Conservation (phyloP, 306 rosid genomes). For the Delonix regia region DNA sequence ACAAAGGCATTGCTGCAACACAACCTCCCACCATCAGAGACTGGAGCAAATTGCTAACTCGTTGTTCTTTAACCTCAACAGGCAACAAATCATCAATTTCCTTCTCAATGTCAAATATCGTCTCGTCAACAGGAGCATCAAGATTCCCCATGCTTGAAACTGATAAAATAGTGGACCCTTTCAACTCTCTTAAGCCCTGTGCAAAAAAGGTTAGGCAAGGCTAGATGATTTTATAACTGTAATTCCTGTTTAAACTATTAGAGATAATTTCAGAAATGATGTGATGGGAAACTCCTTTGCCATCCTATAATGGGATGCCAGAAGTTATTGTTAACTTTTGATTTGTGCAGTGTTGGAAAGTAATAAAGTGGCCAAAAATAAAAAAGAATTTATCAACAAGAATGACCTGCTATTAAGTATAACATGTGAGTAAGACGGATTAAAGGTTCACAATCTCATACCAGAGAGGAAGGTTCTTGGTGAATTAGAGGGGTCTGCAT, state of each 20-base stretch:
- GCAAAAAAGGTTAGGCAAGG: slow-evolving; percentile 26
- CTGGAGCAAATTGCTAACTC: slow-evolving; percentile 84
- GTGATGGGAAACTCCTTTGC: neutral
- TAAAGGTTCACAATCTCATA: slow-evolving; percentile 33
- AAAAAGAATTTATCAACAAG: too few species aligned
- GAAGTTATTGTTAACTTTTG: neutral
- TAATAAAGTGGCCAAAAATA: neutral
- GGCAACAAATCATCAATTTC: slow-evolving; percentile 75
- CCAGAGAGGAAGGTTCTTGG: slow-evolving; percentile 62
- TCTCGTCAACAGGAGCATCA: slow-evolving; percentile 62
- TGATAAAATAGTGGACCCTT: slow-evolving; percentile 61
- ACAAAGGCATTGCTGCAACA: slow-evolving; percentile 78
- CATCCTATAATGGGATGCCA: neutral
- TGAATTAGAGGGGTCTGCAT: slow-evolving; percentile 69
- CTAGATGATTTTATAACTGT: slow-evolving; percentile 7
- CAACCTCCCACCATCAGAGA: slow-evolving; percentile 75
- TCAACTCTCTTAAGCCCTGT: slow-evolving; percentile 73
- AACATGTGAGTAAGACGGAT: neutral
- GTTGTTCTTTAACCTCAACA: too few species aligned
- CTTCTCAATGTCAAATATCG: slow-evolving; percentile 67
- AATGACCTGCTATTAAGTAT: neutral
- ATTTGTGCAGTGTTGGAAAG: neutral
- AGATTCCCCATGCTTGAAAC: slow-evolving; percentile 58
- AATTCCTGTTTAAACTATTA: slow-evolving; percentile 10
- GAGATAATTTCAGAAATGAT: slow-evolving; percentile 20